Percentiles rank a stretch among this genome's conserved stretches.
These are phyloP conservation scores for Nigrospora oryzae DNA, from an alignment of 2,329 filamentous ascomycete species.

Conservation along the genomic window DNA sequence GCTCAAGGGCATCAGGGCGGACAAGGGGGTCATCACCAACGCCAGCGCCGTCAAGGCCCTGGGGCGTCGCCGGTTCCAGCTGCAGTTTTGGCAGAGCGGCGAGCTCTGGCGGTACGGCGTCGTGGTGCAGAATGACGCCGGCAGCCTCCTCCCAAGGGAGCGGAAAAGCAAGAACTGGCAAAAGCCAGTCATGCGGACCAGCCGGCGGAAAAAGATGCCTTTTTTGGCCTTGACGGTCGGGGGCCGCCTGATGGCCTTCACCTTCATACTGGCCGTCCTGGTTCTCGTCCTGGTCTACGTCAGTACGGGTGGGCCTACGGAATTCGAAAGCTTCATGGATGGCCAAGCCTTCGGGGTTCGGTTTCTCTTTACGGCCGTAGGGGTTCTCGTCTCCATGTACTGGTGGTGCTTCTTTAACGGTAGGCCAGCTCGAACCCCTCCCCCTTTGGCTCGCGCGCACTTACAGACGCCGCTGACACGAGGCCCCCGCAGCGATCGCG, in stretches of 20 bases:
- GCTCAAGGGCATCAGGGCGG: conserved; percentile 5
- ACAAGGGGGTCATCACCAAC: conserved; percentile 7
- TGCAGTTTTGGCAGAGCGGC: conserved; percentile 13
- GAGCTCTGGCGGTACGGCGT: conserved; percentile 13
- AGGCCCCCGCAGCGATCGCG: conserved; percentile 28
- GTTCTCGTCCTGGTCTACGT: conserved; percentile 17
- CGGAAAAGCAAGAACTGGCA: conserved; percentile 3
- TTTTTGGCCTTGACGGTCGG: conserved; percentile 18
- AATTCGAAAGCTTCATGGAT: conserved; percentile 16
- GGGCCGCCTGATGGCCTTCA: conserved; percentile 12
- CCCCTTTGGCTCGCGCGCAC: background rate
- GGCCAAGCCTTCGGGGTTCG: conserved; percentile 23
- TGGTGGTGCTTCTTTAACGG: conserved; percentile 26
- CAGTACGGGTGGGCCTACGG: conserved; percentile 13
- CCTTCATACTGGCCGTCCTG: conserved; percentile 11
- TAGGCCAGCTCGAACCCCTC: conserved; percentile 7
- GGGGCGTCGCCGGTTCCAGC: conserved; percentile 9
- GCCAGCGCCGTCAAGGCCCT: conserved; percentile 15
- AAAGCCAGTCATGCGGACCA: background rate
- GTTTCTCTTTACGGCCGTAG: conserved; percentile 25
- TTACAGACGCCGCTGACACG: conserved; percentile 1
- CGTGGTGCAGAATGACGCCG: conserved; percentile 9
- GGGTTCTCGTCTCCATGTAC: conserved; percentile 22
- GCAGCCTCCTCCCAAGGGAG: conserved; percentile 4
- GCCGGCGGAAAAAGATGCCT: conserved; percentile 7